Conservation (phyloP, 1,284 basidiomycete genomes). For the Sanghuangporus baumii region DNA sequence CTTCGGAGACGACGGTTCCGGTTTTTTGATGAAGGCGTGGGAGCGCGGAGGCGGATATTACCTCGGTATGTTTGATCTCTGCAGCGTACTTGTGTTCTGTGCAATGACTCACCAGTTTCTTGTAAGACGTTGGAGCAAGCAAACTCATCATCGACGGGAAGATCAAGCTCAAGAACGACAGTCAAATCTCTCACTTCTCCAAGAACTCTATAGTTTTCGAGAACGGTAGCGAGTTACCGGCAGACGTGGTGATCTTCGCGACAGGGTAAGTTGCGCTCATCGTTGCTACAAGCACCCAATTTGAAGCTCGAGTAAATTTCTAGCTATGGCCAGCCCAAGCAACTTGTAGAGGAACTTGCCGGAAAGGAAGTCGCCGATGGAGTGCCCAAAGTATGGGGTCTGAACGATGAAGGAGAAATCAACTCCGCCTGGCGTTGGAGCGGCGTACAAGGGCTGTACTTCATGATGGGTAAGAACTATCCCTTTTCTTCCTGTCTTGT, state of each 20-base stretch:
- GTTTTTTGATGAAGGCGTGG: conserved; percentile 40
- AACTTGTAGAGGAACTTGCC: conserved; percentile 39
- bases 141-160: conserved; percentile 62
- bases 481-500: not conserved
- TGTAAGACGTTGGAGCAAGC: conserved; percentile 53
- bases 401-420: conserved; percentile 54
- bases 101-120: not conserved
- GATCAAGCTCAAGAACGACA: conserved; percentile 70
- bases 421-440: conserved; percentile 43
- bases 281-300: conserved; percentile 13
- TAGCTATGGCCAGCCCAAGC: conserved; percentile 36
- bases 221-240: conserved; percentile 56
- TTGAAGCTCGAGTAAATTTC: not conserved
- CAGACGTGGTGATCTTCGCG: conserved; percentile 65
- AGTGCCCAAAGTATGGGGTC: conserved; percentile 49
- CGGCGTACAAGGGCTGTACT: conserved; percentile 49
- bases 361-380: conserved; percentile 43
- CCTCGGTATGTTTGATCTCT: conserved; percentile 28
- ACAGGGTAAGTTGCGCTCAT: conserved; percentile 41
- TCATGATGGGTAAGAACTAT: conserved; percentile 43
- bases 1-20: conserved; percentile 48
- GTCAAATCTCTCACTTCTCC: conserved; percentile 48
- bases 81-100: not conserved
- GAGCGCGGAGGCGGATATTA: conserved; percentile 38
- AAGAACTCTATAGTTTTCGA: conserved; percentile 55